Conservation (phyloP, 768 basidiomycete species). For the Rhodotorula taiwanensis region DNA sequence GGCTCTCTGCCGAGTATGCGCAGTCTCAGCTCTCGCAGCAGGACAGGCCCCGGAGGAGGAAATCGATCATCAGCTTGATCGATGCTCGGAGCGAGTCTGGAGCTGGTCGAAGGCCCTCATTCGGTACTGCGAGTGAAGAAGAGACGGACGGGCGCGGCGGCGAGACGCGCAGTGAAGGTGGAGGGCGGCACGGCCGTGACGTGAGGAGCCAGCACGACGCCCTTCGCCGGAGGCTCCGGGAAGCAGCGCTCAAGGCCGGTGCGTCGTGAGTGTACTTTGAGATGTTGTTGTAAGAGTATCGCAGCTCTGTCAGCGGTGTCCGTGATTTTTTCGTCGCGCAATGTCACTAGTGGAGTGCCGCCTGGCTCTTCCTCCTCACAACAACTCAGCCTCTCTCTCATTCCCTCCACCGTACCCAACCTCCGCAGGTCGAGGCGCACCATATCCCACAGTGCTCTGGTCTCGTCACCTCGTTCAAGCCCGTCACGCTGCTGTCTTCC, state of each 20-base stretch:
- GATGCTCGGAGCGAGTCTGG: background rate
- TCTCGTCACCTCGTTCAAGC: too few species aligned
- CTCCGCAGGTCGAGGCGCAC: too few species aligned
- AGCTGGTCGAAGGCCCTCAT: background rate
- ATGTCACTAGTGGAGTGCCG: too few species aligned
- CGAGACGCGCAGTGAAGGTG: background rate
- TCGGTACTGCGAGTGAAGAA: background rate
- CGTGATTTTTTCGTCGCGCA: too few species aligned
- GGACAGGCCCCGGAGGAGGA: background rate
- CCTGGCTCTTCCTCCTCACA: too few species aligned
- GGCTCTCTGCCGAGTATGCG: background rate
- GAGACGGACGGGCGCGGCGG: background rate
- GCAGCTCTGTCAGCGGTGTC: too few species aligned
- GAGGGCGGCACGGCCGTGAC: background rate
- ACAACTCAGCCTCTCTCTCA: too few species aligned
- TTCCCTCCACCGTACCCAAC: too few species aligned
- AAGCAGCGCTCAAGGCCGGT: conserved; percentile 10
- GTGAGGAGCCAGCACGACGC: conserved; percentile 1
- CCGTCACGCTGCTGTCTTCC: too few species aligned
- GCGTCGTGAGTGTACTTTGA: too few species aligned
- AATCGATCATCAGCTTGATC: background rate
- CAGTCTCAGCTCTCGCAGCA: background rate
- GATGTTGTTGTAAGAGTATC: too few species aligned
- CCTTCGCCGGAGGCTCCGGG: conserved; percentile 1
- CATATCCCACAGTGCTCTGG: too few species aligned